A percentile compares a stretch with the other conserved stretches of the same genome.
Conservation (phyloP, 352 stramenopile species). For the Globisporangium nodosum region DNA sequence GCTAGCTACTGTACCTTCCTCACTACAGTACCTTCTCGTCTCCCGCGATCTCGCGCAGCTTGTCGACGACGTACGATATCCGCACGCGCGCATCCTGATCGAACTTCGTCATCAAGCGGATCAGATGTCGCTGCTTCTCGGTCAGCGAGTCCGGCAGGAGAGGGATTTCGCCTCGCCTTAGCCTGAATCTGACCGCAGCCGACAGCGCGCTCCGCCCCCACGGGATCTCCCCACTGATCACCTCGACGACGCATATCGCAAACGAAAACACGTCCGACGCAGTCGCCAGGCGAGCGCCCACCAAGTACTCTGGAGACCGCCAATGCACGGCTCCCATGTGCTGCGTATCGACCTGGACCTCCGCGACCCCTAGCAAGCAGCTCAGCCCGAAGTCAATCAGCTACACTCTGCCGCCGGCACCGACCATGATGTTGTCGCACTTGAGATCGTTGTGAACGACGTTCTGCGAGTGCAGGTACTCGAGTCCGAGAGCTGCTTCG, state of each 20-base stretch:
- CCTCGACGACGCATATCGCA: constrained; percentile 8
- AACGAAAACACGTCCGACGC: constrained; percentile 5
- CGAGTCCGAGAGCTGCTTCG: constrained; percentile 2
- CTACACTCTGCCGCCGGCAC: constrained; percentile 15
- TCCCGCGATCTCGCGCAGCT: background rate
- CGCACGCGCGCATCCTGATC: background rate
- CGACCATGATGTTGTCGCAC: constrained; percentile 23
- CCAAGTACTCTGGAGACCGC: background rate
- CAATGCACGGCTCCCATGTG: no score
- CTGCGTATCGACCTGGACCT: no score
- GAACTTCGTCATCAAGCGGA: constrained; percentile 1
- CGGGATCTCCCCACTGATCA: background rate
- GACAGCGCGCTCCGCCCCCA: background rate
- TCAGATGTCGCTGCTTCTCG: constrained; percentile 4
- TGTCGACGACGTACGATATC: constrained; percentile 1
- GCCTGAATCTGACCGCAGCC: background rate
- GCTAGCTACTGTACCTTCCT: no score
- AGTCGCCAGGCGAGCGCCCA: background rate
- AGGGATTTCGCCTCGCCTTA: background rate
- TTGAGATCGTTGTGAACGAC: constrained; percentile 20
- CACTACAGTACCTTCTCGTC: background rate
- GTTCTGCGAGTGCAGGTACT: constrained; percentile 1
- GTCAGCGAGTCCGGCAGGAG: background rate
- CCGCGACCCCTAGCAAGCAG: no score
- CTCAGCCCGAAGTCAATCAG: constrained; percentile 24